Base-by-base conservation (phyloP, 352 stramenopile genomes). In the Phytophthora rubi region DNA sequence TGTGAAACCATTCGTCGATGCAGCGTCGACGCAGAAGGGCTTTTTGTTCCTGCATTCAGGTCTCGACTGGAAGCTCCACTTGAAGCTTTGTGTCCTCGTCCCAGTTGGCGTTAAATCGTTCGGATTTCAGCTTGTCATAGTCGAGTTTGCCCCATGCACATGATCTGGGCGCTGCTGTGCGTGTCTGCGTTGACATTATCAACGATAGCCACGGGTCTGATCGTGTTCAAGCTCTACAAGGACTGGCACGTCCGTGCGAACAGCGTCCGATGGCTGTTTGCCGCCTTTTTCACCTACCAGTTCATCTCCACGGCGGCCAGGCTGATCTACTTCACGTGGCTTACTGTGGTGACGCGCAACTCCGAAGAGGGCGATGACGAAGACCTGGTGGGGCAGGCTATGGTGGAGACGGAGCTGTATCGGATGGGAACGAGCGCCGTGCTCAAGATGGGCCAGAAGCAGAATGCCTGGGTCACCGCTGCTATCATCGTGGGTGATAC, bases 141-240 rank as follows among this genome's bases (percentile, higher is more conserved):
- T 26, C 23, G 23, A 26, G 23, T 63, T 77, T 68, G 15, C 26
- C 49, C 23, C 8, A 59, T n/a, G 30, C 21, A 21, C 32, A 82
- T 82, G 75, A 45, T 76, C 52, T 82, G 71, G 75, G 64, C 68
- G 0, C 26, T 76, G 0, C 26, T 78, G 10, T 73, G 53, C 15
- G 60, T 76, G 10, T 21, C 23, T 30, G 62, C 69, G 1, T 65
- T 80, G 51, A 28, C 55, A 3, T 54, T 82, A n/a, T 82, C 79
- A 18, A 53, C 58, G 0, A 49, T 71, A 3, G 52, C 55, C 55
- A 76, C 76, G 1, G 68, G 59, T 13, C 53, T 79, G 15, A 42
- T 81, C 32, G 56, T 77, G 4, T 68, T 80, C 57, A 83, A 81
- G 44, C 59, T 86, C 10, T 73, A 68, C 44, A 72, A 64, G 18